These are phyloP conservation scores for Dendrocalamus sinicus DNA, from an alignment of 176 grass and related monocot genomes.

Conservation along the genomic window DNA sequence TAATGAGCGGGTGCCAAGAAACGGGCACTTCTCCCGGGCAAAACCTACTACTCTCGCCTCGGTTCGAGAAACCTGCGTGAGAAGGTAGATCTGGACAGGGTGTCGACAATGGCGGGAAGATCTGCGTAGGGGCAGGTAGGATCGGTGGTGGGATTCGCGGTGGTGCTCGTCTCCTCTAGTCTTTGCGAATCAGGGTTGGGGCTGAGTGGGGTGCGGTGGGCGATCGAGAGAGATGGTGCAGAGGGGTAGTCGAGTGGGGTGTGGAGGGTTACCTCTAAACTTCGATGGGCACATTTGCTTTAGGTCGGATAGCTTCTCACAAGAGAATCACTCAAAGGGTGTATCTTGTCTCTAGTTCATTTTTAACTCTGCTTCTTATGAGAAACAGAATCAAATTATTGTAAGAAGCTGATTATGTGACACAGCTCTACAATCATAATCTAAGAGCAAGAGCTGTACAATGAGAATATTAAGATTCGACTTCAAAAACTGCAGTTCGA, in stretches of 20 bases:
- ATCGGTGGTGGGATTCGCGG: conserved; percentile 39
- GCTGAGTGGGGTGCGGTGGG: background rate
- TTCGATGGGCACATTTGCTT: too few relatives aligned
- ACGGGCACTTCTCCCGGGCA: background rate
- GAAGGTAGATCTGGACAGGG: conserved; percentile 44
- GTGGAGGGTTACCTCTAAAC: too few relatives aligned
- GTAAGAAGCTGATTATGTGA: too few relatives aligned
- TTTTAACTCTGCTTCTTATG: too few relatives aligned
- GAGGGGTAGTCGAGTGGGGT: too few relatives aligned
- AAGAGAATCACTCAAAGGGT: too few relatives aligned
- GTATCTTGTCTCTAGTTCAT: too few relatives aligned
- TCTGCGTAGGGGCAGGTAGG: conserved; percentile 37
- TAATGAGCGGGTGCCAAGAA: background rate
- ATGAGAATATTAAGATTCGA: background rate
- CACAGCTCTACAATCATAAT: too few relatives aligned
- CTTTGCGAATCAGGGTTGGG: conserved; percentile 48
- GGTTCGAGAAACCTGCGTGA: background rate
- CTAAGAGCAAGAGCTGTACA: too few relatives aligned
- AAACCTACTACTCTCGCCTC: conserved; percentile 27
- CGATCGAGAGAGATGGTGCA: too few relatives aligned
- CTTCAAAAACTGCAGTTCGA: background rate
- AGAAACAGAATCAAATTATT: too few relatives aligned
- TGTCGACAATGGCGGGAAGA: conserved; percentile 42
- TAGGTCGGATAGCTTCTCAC: too few relatives aligned
- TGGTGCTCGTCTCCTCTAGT: conserved; percentile 37